Percentiles rank a stretch among this genome's conserved stretches.
Evolutionary conservation across 73 alveolate species (phyloP).

Genomic region (Stentor roeselii): DNA sequence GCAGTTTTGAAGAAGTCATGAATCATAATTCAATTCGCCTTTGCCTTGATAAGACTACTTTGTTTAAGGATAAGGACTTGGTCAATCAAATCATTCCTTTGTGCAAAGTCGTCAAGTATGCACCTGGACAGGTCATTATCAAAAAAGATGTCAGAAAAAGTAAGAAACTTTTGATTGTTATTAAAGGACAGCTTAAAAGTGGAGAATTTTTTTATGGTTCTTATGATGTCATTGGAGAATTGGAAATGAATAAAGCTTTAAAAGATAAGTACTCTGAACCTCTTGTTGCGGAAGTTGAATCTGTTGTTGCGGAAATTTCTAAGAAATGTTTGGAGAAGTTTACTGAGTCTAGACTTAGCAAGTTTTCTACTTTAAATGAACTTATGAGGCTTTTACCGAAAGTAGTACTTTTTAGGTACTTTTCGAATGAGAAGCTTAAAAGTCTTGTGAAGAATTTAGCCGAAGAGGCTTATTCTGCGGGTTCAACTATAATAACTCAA

Average conservation of each 20-base stretch:
- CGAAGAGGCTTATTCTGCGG: neutral
- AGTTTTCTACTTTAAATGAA: neutral
- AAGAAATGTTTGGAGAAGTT: conserved; percentile 32
- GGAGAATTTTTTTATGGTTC: neutral
- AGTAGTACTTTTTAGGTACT: neutral
- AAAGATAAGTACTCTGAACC: conserved; percentile 25
- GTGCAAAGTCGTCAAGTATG: too few species aligned
- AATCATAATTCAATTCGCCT: neutral
- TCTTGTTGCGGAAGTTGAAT: conserved; percentile 42
- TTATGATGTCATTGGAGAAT: conserved; percentile 30
- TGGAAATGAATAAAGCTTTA: conserved; percentile 17
- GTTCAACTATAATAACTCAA: conserved; percentile 17
- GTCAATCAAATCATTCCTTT: neutral
- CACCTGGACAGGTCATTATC: neutral
- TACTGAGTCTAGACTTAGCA: neutral
- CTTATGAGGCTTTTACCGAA: neutral
- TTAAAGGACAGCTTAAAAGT: neutral
- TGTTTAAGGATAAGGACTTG: neutral
- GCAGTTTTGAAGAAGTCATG: neutral
- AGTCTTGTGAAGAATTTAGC: neutral
- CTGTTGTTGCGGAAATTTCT: conserved; percentile 43
- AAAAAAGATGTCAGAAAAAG: neutral
- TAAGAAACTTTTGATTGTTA: neutral
- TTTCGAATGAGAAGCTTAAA: neutral
- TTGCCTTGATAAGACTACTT: neutral